Conservation (phyloP, 805 yeast species). For the baker's yeast (Saccharomyces cerevisiae) region DNA sequence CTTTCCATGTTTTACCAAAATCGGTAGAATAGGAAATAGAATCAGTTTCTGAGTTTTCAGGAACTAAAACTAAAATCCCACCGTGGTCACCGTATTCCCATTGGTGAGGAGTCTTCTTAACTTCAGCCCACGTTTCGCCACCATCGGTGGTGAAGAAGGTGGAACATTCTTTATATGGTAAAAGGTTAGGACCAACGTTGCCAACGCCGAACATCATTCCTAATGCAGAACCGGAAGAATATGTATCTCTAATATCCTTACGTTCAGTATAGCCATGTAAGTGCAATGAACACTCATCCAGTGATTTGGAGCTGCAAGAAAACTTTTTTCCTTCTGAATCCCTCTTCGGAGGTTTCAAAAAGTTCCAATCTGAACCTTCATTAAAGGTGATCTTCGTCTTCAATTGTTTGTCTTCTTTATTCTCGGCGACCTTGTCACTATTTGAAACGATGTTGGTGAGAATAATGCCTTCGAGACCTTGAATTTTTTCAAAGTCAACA, state of each 20-base stretch:
- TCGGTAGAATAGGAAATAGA: conserved; percentile 59
- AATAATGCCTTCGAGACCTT: conserved; percentile 77
- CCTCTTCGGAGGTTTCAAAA: conserved; percentile 55
- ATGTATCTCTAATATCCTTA: conserved; percentile 73
- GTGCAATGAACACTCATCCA: conserved; percentile 67
- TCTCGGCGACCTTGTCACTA: conserved; percentile 32
- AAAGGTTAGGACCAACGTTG: conserved; percentile 65
- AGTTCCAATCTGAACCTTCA: conserved; percentile 86
- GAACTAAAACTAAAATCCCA: conserved; percentile 67
- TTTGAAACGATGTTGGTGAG: conserved; percentile 64
- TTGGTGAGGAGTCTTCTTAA: conserved; percentile 63
- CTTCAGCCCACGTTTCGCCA: conserved; percentile 80
- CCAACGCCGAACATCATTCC: conserved; percentile 93
- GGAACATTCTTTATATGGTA: conserved; percentile 42
- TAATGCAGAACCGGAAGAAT: conserved; percentile 78
- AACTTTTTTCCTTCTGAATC: conserved; percentile 55
- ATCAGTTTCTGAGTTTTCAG: conserved; percentile 50
- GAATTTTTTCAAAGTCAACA: conserved; percentile 83
- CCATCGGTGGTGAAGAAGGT: conserved; percentile 86
- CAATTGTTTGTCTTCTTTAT: conserved; percentile 46
- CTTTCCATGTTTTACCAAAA: conserved; percentile 72
- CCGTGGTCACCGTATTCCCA: conserved; percentile 99
- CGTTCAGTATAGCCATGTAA: conserved; percentile 89
- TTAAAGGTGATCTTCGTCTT: conserved; percentile 73
- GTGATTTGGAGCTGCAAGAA: conserved; percentile 41